Conservation (phyloP, 257 asterid genomes). For the Solanum commersonii region DNA sequence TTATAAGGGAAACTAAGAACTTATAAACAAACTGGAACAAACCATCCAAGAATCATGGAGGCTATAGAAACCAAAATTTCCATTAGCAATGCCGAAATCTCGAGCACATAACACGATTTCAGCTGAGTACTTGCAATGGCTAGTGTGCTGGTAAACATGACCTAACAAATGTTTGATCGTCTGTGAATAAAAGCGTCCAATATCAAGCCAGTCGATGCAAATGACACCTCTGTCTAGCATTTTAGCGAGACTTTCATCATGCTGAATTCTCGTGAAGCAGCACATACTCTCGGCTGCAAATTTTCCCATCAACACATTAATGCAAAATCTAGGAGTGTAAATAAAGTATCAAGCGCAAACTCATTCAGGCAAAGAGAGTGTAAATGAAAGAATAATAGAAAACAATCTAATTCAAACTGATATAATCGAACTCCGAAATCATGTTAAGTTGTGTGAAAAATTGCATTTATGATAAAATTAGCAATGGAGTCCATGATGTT, state of each 20-base stretch:
- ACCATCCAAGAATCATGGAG: background rate
- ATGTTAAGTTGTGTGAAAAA: background rate
- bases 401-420: background rate
- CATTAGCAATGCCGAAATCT: background rate
- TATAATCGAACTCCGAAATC: background rate
- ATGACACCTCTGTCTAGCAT: background rate
- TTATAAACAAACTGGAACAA: background rate
- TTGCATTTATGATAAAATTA: background rate
- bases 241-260: slow-evolving; percentile 19
- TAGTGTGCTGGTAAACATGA: background rate
- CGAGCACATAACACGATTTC: background rate
- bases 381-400: background rate
- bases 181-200: background rate
- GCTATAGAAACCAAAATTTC: background rate
- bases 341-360: background rate
- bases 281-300: slow-evolving; percentile 92
- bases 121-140: background rate
- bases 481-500: background rate
- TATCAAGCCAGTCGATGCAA: background rate
- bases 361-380: background rate
- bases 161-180: background rate
- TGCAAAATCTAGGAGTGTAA: background rate
- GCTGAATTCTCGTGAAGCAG: slow-evolving; percentile 84
- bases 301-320: background rate
- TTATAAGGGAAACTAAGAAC: background rate